These are phyloP conservation scores for Rhinocladiella similis DNA, from an alignment of 2,329 filamentous ascomycete species.

Conservation along the genomic window DNA sequence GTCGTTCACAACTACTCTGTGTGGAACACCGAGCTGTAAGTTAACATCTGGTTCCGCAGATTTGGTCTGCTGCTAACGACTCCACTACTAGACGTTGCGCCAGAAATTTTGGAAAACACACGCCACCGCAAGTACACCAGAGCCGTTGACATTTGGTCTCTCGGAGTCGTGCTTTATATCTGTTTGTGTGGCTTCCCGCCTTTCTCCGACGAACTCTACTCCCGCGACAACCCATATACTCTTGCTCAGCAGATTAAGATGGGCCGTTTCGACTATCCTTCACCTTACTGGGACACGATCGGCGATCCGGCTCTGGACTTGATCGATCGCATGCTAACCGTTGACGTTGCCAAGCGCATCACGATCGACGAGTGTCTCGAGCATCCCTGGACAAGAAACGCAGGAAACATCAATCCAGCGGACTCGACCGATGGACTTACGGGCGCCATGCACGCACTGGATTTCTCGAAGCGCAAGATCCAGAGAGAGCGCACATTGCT, in stretches of 20 bases:
- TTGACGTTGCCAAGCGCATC: conserved; percentile 79
- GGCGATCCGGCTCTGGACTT: conserved; percentile 86
- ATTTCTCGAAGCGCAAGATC: conserved; percentile 79
- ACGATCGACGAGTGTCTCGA: conserved; percentile 87
- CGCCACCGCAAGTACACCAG: conserved; percentile 86
- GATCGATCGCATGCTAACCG: conserved; percentile 91
- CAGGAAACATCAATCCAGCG: conserved; percentile 55
- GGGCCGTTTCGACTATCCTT: conserved; percentile 90
- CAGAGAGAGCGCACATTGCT: conserved; percentile 82
- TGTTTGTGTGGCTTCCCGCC: conserved; percentile 95
- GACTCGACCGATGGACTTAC: conserved; percentile 93
- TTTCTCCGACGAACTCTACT: conserved; percentile 90
- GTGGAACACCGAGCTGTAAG: conserved; percentile 87
- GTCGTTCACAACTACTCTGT: conserved; percentile 92
- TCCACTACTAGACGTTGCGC: conserved; percentile 69
- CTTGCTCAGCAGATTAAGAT: conserved; percentile 86
- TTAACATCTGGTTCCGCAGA: conserved; percentile 28
- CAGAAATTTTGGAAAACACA: conserved; percentile 84
- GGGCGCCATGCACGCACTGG: conserved; percentile 77
- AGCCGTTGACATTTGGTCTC: conserved; percentile 93
- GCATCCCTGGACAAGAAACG: conserved; percentile 78
- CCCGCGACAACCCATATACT: conserved; percentile 77
- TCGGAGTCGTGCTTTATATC: conserved; percentile 97
- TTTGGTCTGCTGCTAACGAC: background rate
- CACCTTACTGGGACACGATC: conserved; percentile 90